Percentiles rank a stretch among this genome's conserved stretches.
Evolutionary conservation across 495 filamentous ascomycete genomes (phyloP).

Genomic region (Neurospora sp.): DNA sequence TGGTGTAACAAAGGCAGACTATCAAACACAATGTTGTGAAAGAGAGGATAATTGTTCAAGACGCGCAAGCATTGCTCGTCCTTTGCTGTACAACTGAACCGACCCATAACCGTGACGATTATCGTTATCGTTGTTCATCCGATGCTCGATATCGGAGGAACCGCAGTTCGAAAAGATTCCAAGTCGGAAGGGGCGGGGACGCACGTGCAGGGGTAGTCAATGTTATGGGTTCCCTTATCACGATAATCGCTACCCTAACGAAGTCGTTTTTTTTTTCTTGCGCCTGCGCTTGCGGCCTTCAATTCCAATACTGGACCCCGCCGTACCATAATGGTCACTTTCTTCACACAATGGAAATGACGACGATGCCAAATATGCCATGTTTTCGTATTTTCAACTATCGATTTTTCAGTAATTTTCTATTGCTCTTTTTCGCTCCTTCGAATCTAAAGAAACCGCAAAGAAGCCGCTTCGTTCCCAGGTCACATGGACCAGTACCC

Average conservation of each 20-base stretch:
- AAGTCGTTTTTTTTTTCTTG: background rate
- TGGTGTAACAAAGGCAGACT: background rate
- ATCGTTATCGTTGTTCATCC: background rate
- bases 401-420: background rate
- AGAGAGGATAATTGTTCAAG: background rate
- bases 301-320: no score
- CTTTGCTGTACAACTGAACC: background rate
- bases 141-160: background rate
- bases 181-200: background rate
- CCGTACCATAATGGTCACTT: no score
- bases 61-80: background rate
- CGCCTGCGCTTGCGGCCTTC: no score
- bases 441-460: background rate
- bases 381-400: background rate
- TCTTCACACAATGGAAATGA: background rate
- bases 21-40: background rate
- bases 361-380: background rate
- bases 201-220: background rate
- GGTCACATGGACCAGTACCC: slow-evolving; percentile 12
- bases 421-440: background rate
- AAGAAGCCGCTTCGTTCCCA: background rate
- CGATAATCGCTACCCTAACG: background rate
- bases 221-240: background rate
- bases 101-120: background rate
- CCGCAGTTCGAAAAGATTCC: background rate